Base-by-base conservation (phyloP, 2,329 filamentous ascomycete genomes). In the Chrysoporthe deuterocubensis region DNA sequence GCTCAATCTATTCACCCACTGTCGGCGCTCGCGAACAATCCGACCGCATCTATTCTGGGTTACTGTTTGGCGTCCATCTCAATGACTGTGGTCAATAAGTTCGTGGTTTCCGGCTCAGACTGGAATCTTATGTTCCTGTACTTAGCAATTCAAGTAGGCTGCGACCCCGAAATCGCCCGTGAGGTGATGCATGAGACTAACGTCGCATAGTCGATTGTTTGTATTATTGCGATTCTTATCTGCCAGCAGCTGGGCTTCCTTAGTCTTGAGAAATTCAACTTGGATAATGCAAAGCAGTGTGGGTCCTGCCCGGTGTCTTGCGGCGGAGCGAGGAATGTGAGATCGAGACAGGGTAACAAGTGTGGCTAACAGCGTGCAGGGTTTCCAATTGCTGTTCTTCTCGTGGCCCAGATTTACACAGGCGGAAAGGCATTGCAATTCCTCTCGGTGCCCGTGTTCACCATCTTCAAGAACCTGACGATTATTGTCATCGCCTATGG, bases 71-170 rank as follows among this genome's bases (percentile, higher is more conserved):
- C 95, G 63, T 97, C 94, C n/a, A 99, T 99, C 77, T 88, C 95
- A 79, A 99, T 99, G 96, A 99, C 96, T 6, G 92, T 97, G 18
- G 96, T 96, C 79, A 99, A 99, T 84, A 99, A 99, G 85, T 99
- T 96, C 79, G 94, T 97, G 70, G 89, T 99, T 59, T 97, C 93
- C 8, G 96, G 96, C 69, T 86, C 87, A 62, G 88, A 91, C 72
- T 99, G 96, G 88, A 99, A 99, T 81, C 82, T 99, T 75, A 97
- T 96, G 82, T 97, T 98, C 81, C 93, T 99, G 81, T 91, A 97
- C 75, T 87, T 99, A 69, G 91, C 89, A 70, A 87, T 98, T 70
- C 96, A 98, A 90, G 95, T 97, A 87, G 16, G 59, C 14, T 37
- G 7, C 13, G 5, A 1, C 8, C 13, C 40, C 13, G 9, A n/a